Base-by-base conservation (phyloP, 2,329 filamentous ascomycete species). In the Aspergillus uvarum region DNA sequence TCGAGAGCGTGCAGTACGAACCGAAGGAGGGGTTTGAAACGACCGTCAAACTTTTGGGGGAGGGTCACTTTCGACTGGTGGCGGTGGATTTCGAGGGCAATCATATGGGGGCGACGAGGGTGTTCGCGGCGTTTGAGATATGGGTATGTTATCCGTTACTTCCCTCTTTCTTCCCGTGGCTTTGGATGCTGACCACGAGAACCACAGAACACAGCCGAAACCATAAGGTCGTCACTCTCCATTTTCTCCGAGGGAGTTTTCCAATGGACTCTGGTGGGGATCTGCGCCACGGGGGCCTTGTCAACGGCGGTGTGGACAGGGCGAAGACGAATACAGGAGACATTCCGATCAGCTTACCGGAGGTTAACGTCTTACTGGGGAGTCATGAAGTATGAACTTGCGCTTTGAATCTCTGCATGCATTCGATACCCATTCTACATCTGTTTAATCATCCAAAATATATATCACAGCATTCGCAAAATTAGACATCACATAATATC, bases 1-100 rank as follows among this genome's bases (percentile, higher is more conserved):
- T 67, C 32, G 35, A 44, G 4, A 12, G 58, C 7, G 44, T 65
- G 4, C 55, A 61, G 22, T 57, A 65, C 32, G 60, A 64, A 11
- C 21, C 61, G 14, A 67, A 68, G 21, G 50, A 51, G 11, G 67
- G 68, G 8, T 70, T 70, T 19, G 68, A 70, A 51, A 24, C 58
- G 16, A 32, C 59, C 3, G 48, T 65, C 2, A 42, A 35, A 10
- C 21, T 55, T 6, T 5, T 47, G 2, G 53, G 53, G 6, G 44
- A 55, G 26, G 61, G 53, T 11, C 64, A 64, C 51, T 67, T 69
- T 42, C 65, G 64, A 12, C 44, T 71, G 6, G 59, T 58, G 7
- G 69, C 69, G 8, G 56, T 70, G 11, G 54, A 68, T 26, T 48
- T 57, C 4, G 55, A 66, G 2, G 66, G 66, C 3, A 60, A 68